Evolutionary conservation across 805 yeast species (phyloP).

Genomic region (Candida boleticola): DNA sequence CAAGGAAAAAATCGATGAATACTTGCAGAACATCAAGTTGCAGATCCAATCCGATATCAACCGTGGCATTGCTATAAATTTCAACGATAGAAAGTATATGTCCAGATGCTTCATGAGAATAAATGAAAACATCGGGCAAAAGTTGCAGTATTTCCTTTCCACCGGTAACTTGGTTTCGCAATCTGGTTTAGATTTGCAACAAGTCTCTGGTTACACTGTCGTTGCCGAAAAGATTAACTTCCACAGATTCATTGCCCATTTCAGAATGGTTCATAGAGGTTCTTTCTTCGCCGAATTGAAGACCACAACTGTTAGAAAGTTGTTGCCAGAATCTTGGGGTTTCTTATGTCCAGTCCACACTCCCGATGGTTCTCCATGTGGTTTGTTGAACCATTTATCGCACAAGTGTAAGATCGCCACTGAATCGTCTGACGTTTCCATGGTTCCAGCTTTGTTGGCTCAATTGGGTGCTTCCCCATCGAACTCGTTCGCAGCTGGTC

Average conservation of each 20-base stretch:
- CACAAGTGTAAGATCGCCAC: slow-evolving; percentile 92
- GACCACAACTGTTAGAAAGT: slow-evolving; percentile 94
- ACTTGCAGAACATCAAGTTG: slow-evolving; percentile 64
- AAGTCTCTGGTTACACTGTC: slow-evolving; percentile 96
- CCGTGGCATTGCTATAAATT: slow-evolving; percentile 79
- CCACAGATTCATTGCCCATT: slow-evolving; percentile 96
- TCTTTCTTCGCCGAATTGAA: slow-evolving; percentile 97
- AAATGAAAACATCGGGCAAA: slow-evolving; percentile 92
- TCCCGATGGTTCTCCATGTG: slow-evolving; percentile 99
- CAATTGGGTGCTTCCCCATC: slow-evolving; percentile 74
- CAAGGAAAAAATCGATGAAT: slow-evolving; percentile 95
- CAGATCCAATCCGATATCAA: slow-evolving; percentile 79
- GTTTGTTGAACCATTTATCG: slow-evolving; percentile 92
- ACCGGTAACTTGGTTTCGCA: slow-evolving; percentile 97
- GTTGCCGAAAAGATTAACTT: slow-evolving; percentile 98
- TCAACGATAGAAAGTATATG: slow-evolving; percentile 81
- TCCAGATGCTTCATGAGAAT: slow-evolving; percentile 71
- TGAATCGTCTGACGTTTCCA: slow-evolving; percentile 65
- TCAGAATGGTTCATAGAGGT: slow-evolving; percentile 99
- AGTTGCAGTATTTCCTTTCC: slow-evolving; percentile 88
- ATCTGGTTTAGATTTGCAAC: slow-evolving; percentile 96
- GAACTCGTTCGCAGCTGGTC: slow-evolving; percentile 82
- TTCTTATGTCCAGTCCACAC: slow-evolving; percentile 98
- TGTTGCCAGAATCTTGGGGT: slow-evolving; percentile 98
- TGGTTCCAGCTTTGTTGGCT: slow-evolving; percentile 63